Percentiles rank a stretch among this genome's conserved stretches.
Evolutionary conservation across 1,284 basidiomycete genomes (phyloP).

Genomic region (Inonotus obliquus): DNA sequence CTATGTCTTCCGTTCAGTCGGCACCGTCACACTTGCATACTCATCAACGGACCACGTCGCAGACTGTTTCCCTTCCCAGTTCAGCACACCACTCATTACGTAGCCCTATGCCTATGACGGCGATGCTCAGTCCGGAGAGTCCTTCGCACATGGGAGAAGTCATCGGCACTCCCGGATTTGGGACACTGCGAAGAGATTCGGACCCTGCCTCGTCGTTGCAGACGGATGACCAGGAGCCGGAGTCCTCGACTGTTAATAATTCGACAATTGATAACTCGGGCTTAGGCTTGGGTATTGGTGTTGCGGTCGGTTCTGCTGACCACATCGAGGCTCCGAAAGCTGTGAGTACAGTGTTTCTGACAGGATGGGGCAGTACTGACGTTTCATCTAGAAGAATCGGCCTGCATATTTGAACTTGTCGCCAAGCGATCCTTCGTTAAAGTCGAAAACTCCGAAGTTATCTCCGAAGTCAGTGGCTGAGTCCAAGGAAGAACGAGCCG

Average conservation of each 20-base stretch:
- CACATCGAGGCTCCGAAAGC: conserved; percentile 11
- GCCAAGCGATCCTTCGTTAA: conserved; percentile 54
- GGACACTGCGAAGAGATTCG: conserved; percentile 26
- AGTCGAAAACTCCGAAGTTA: conserved; percentile 29
- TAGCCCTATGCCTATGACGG: conserved; percentile 10
- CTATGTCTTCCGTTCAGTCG: conserved; percentile 25
- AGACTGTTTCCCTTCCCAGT: conserved; percentile 23
- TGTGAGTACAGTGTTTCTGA: background rate
- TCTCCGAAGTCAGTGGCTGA: conserved; percentile 11
- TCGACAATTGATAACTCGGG: conserved; percentile 15
- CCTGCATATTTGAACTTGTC: conserved; percentile 48
- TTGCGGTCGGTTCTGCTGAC: conserved; percentile 11
- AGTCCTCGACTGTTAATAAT: conserved; percentile 16
- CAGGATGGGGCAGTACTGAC: background rate
- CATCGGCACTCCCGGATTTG: conserved; percentile 22
- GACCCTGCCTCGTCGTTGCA: conserved; percentile 27
- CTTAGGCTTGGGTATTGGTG: conserved; percentile 27
- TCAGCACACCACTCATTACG: conserved; percentile 17
- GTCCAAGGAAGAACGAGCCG: conserved; percentile 45
- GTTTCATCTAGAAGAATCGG: conserved; percentile 29
- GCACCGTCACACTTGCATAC: conserved; percentile 38
- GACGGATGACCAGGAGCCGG: conserved; percentile 13
- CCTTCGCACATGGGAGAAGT: conserved; percentile 33
- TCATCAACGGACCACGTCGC: conserved; percentile 39
- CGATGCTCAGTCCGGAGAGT: conserved; percentile 36